Conservation (phyloP, 2,329 filamentous ascomycete genomes). For the Colletotrichum godetiae region DNA sequence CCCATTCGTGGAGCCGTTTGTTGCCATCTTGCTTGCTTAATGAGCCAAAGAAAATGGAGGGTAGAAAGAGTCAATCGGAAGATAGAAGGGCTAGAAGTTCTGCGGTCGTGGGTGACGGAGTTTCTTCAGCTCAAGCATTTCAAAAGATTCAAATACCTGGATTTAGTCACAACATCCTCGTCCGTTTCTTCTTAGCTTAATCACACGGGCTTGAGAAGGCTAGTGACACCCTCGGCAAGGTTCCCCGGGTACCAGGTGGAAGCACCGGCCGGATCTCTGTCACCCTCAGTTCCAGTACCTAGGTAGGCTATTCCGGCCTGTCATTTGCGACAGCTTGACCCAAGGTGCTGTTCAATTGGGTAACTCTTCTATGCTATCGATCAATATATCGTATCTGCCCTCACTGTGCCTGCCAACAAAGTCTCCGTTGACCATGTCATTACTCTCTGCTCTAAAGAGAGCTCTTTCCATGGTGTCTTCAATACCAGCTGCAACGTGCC, state of each 20-base stretch:
- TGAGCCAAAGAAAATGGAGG: neutral
- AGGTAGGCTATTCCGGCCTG: neutral
- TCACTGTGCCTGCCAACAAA: conserved; percentile 36
- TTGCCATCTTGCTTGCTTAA: neutral
- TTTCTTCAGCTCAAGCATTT: neutral
- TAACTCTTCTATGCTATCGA: conserved; percentile 41
- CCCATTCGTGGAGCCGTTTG: neutral
- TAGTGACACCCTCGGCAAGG: neutral
- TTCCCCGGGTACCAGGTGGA: neutral
- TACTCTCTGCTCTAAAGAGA: conserved; percentile 39
- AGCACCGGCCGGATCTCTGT: neutral
- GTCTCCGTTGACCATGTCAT: conserved; percentile 45
- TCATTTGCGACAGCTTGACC: neutral
- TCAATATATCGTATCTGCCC: conserved; percentile 41
- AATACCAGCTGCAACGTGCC: conserved; percentile 44
- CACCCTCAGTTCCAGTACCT: neutral
- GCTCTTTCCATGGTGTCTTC: conserved; percentile 41
- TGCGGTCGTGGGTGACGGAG: neutral
- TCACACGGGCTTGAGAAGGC: neutral
- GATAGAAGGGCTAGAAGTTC: neutral
- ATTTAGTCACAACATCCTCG: neutral
- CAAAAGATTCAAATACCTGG: neutral
- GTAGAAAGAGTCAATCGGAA: no score
- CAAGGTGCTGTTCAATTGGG: neutral
- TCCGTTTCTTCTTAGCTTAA: no score